Percentiles rank a stretch among this genome's conserved stretches.
These are phyloP conservation scores for Aegilops umbellulata DNA, from an alignment of 176 grass and related monocot species.

Conservation along the genomic window DNA sequence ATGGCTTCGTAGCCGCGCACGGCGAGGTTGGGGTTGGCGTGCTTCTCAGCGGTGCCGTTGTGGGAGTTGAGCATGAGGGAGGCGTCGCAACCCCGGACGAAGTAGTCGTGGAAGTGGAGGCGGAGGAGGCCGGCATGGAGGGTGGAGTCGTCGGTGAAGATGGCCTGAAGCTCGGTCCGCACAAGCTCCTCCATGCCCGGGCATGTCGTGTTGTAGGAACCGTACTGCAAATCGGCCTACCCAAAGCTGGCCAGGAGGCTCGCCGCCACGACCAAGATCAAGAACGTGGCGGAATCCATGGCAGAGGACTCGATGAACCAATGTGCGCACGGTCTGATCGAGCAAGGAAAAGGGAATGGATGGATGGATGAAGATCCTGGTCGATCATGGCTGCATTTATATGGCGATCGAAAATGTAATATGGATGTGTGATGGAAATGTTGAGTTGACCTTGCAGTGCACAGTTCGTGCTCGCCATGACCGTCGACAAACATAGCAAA, in stretches of 20 bases:
- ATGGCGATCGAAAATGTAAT: not conserved
- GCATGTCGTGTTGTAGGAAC: conserved; percentile 46
- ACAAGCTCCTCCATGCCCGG: conserved; percentile 46
- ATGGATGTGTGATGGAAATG: not conserved
- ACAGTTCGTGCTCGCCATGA: conserved; percentile 4
- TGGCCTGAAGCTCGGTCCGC: not conserved
- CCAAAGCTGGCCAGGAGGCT: not conserved
- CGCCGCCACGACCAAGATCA: not conserved
- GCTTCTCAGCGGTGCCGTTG: conserved; percentile 49
- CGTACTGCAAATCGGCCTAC: conserved; percentile 23
- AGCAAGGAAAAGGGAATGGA: not conserved
- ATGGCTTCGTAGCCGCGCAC: conserved; percentile 60
- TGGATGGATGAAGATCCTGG: not conserved
- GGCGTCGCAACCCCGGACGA: conserved; percentile 46
- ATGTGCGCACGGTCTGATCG: not conserved
- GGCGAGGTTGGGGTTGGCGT: conserved; percentile 52
- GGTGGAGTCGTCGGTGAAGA: conserved; percentile 33
- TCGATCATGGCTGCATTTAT: not conserved
- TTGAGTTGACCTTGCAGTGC: not conserved
- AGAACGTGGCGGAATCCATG: not conserved
- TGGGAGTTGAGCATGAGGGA: conserved; percentile 49
- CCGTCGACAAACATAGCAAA: no score
- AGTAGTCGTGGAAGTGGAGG: conserved; percentile 93
- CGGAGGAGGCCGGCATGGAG: conserved; percentile 46
- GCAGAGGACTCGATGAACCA: not conserved